Evolutionary conservation across 208 protist species (phyloP).

Genomic region (Blechomonas ayalai): DNA sequence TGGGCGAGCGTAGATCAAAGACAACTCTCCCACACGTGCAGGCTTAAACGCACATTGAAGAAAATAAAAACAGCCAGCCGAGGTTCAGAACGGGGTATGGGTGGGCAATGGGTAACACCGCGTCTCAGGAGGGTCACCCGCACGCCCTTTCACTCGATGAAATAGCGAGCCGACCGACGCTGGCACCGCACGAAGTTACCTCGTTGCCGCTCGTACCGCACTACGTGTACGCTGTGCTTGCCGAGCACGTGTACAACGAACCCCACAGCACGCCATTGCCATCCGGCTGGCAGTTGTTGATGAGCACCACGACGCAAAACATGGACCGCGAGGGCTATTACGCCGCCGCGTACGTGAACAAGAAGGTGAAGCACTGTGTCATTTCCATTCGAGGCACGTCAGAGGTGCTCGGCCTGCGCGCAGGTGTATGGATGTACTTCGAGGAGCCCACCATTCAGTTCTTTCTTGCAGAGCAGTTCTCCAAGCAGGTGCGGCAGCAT

Average conservation of each 20-base stretch:
- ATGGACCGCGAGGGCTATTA: conserved; percentile 84
- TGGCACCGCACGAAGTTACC: conserved; percentile 46
- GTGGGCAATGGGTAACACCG: neutral
- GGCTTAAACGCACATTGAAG: no score
- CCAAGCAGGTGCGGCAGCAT: conserved; percentile 53
- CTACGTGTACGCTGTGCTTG: conserved; percentile 62
- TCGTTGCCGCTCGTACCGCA: conserved; percentile 54
- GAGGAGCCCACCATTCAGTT: conserved; percentile 86
- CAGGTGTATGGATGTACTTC: conserved; percentile 88
- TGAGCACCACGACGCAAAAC: conserved; percentile 48
- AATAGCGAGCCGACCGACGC: conserved; percentile 19
- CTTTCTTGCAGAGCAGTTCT: conserved; percentile 81
- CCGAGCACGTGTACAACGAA: conserved; percentile 67
- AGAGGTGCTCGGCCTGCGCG: conserved; percentile 70
- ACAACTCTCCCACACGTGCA: no score
- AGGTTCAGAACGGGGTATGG: no score
- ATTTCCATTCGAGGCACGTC: conserved; percentile 84
- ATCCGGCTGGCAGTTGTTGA: conserved; percentile 58
- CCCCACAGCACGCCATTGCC: conserved; percentile 31
- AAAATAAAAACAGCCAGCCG: no score
- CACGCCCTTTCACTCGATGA: conserved; percentile 18
- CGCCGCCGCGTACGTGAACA: conserved; percentile 78
- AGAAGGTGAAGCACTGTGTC: conserved; percentile 54
- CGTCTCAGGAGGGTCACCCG: conserved; percentile 3
- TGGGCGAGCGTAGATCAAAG: no score